Evolutionary conservation across 2,329 filamentous ascomycete species (phyloP), one percentile per base, ranked within the genome.

Genomic region (Colletotrichum liaoningense): DNA sequence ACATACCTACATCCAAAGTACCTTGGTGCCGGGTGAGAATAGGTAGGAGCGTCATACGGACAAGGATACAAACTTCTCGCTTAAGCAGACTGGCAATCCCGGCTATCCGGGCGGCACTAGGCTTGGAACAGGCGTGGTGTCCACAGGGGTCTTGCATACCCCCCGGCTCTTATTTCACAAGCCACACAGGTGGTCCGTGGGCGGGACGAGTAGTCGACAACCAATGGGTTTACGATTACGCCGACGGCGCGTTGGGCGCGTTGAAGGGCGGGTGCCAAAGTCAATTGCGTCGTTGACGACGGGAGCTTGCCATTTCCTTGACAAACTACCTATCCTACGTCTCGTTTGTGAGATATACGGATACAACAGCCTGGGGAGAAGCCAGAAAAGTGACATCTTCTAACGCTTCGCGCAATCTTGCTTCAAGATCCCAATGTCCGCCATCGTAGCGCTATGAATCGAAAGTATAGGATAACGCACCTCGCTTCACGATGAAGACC

Each of bases 401-500:
- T 1, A 12, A 1, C 12, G 33, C 33, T 35, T 35, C 4, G 11
- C 11, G 11, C 11, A 5, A 12, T 35, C 11, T 35, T 12, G 11
- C 9, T 33, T 5, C 4, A 35, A 12, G 3, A 5, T 12, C 11
- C 11, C 11, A 35, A 35, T 35, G 33, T 5, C 4, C 33, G 11
- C 11, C 1, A 12, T 12, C 33, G 33, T 11, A 35, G 33, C 33
- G 33, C 9, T 5, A 35, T 35, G 33, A 11, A 5, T 35, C 9
- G 9, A 12, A 4, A 35, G 33, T 0, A 12, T 35, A 35, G 14
- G 38, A 35, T 12, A 7, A 7, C 5, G 38, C 16, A 19, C 14
- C 5, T 16, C 6, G 6, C 12, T 28, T 28, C 52, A 28, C n/a
- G 11, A 92, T 91, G 90, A 85, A 87, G 55, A 88, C 89, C 5